Evolutionary conservation across 805 yeast genomes (phyloP), one percentile per base, ranked within the genome.

Genomic region (Nakazawaea holstii): DNA sequence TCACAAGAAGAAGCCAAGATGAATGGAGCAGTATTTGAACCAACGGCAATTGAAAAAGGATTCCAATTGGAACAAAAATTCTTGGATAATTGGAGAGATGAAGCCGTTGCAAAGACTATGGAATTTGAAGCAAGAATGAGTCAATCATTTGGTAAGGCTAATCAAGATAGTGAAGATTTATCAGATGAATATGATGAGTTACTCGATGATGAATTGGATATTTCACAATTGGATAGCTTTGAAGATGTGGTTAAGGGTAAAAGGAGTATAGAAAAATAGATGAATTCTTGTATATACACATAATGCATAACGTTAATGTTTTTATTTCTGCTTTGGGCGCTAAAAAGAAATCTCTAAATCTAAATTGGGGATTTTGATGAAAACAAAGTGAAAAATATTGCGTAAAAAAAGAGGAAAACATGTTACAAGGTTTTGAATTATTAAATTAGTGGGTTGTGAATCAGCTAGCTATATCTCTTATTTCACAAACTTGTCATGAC

Each of bases 1-100:
- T 77, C 87, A 4, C 74, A 73, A 51, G 99, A 94, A 73, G 97
- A 94, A 64, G 79, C 89, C 8, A 73, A 72, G 48, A 84, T 94
- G 95, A 80, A 72, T 60, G 97, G 98, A 17, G 84, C 95, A 1
- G 77, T 82, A 8, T 87, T 73, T 64, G 79, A 79, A 35, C 69
- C 76, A 35, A 70, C 87, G 32, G 67, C 80, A 52, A 65, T 89
- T 50, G 86, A 84, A 45, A 71, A 73, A 58, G 95, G 94, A 55
- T 65, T 87, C 45, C 74, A 74, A 47, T 72, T 74, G 55, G 99
- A 92, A 69, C 87, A 85, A 61, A 70, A 70, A 53, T 75, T 76
- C 37, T 74, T 92, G 44, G 84, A 80, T 49, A 70, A 76, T 51
- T 92, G 97, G 96, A 80, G 78, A 55, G 68, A 64, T 45, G 79